These are phyloP conservation scores for Gossypium longicalyx DNA, from an alignment of 345 rosid genomes.

Conservation along the genomic window DNA sequence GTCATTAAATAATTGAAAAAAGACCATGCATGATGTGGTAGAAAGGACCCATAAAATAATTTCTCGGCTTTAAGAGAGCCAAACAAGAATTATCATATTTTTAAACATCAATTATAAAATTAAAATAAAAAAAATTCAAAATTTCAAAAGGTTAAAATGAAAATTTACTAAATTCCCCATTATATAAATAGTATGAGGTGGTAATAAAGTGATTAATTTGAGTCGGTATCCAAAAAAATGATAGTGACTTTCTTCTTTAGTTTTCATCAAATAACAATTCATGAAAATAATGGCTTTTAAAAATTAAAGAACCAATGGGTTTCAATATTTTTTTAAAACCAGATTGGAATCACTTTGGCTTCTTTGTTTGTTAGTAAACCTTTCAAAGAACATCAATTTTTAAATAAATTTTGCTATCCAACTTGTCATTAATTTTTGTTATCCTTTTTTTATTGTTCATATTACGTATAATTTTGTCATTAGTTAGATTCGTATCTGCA, in stretches of 20 bases:
- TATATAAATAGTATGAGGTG: not conserved
- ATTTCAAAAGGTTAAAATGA: no score
- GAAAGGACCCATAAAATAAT: no score
- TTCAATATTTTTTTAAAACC: not conserved
- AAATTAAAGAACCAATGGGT: not conserved
- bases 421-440: not conserved
- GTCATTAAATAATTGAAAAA: no score
- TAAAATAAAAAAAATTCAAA: no score
- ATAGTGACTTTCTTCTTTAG: not conserved
- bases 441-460: no score
- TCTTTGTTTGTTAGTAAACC: conserved; percentile 5
- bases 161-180: no score
- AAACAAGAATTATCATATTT: no score
- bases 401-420: not conserved
- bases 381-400: not conserved
- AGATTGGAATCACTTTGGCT: no score
- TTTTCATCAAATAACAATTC: not conserved
- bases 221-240: not conserved
- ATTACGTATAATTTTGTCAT: not conserved
- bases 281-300: not conserved
- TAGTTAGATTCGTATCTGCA: not conserved
- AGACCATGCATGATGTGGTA: no score
- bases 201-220: not conserved
- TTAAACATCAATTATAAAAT: no score
- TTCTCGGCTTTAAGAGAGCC: no score